Percentiles rank a stretch among this genome's conserved stretches.
Conservation (phyloP, 2,329 filamentous ascomycete genomes). For the Venturia pyrina region DNA sequence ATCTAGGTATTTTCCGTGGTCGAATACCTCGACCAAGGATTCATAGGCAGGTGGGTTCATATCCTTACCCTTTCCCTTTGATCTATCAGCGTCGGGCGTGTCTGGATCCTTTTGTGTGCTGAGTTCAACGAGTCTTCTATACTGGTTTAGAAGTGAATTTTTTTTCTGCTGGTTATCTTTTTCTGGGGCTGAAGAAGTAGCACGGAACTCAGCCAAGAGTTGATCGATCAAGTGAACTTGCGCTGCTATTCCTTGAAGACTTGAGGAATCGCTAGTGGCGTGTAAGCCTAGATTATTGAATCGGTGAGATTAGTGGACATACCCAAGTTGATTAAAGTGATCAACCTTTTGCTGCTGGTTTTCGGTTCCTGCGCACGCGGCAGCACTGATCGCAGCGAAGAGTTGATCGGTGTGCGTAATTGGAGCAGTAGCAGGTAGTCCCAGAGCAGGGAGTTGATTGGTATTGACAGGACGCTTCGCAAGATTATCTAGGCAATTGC, state of each 20-base stretch:
- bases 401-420: not conserved
- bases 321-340: too few species aligned
- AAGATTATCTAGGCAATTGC: too few species aligned
- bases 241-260: not conserved
- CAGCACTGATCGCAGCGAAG: not conserved
- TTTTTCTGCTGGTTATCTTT: not conserved
- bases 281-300: too few species aligned
- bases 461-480: too few species aligned
- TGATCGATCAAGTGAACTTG: not conserved
- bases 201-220: not conserved
- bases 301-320: too few species aligned
- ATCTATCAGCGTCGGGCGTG: not conserved
- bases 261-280: not conserved
- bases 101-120: not conserved
- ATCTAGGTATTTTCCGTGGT: slow-evolving; percentile 18
- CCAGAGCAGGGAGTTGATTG: too few species aligned
- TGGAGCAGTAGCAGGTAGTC: too few species aligned
- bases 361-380: not conserved
- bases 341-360: too few species aligned
- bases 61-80: not conserved
- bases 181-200: not conserved
- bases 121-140: too few species aligned
- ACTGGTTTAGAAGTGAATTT: too few species aligned
- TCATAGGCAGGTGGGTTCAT: not conserved
- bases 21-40: not conserved